Conservation (phyloP, 2,329 filamentous ascomycete species). For the Coleophoma eucalyptorum region DNA sequence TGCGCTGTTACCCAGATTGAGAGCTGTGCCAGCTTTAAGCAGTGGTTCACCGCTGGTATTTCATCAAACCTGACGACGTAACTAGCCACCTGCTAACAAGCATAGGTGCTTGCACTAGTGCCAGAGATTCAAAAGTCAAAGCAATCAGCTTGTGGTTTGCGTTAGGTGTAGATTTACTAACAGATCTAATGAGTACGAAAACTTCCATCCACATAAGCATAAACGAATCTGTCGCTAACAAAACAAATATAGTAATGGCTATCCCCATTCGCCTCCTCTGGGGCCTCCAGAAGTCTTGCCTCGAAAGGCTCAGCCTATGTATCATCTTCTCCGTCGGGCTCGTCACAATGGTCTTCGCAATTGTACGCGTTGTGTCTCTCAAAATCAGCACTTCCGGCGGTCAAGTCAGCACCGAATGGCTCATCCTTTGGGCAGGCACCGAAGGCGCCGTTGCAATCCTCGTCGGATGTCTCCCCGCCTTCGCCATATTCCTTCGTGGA, state of each 20-base stretch:
- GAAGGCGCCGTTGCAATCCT: constrained; percentile 12
- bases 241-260: constrained; percentile 8
- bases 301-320: constrained; percentile 10
- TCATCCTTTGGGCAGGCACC: constrained; percentile 12
- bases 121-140: constrained; percentile 11
- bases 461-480: constrained; percentile 13
- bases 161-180: constrained; percentile 12
- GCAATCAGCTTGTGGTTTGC: constrained; percentile 11
- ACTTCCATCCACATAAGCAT: not conserved
- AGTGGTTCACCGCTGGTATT: constrained; percentile 26
- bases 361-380: constrained; percentile 13
- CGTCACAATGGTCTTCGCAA: constrained; percentile 15
- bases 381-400: constrained; percentile 5
- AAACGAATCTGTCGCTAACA: not conserved
- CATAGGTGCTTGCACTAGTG: not conserved
- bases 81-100: not conserved
- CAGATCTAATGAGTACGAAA: constrained; percentile 13
- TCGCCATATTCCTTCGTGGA: constrained; percentile 13
- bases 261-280: constrained; percentile 12
- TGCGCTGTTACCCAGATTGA: constrained; percentile 6
- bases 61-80: not conserved
- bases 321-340: constrained; percentile 12
- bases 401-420: constrained; percentile 11
- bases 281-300: constrained; percentile 7
- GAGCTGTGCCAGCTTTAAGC: constrained; percentile 28